A percentile compares a stretch with the other conserved stretches of the same genome.
Evolutionary conservation across 2,329 filamentous ascomycete species (phyloP).

Genomic region (Stemphylium beticola): DNA sequence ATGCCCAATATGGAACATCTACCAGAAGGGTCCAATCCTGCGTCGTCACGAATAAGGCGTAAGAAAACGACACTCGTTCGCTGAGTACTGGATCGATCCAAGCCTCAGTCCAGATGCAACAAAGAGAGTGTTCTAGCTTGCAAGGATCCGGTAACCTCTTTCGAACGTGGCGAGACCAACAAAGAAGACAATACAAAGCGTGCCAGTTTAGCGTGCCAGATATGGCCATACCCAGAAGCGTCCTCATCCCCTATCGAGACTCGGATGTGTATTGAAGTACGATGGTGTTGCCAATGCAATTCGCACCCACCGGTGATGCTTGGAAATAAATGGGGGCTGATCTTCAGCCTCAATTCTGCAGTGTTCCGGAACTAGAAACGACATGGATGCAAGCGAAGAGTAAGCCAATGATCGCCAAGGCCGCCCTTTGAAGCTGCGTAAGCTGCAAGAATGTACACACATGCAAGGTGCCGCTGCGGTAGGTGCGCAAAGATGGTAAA

Average conservation of each 20-base stretch:
- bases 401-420: not conserved
- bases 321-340: not conserved
- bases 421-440: not conserved
- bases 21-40: constrained; percentile 1
- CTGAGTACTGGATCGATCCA: not conserved
- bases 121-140: constrained; percentile 4
- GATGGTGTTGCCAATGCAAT: not conserved
- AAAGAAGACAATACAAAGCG: constrained; percentile 11
- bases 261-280: no score
- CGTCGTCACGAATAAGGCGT: constrained; percentile 14
- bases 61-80: constrained; percentile 10
- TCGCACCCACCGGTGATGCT: not conserved
- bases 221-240: not conserved
- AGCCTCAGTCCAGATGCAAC: constrained; percentile 7
- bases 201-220: not conserved
- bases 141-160: not conserved
- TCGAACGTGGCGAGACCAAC: not conserved
- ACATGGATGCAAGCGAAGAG: not conserved
- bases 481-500: not conserved
- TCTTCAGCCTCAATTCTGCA: not conserved
- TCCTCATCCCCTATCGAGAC: not conserved
- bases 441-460: not conserved
- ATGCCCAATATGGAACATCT: constrained; percentile 9
- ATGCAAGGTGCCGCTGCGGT: not conserved
- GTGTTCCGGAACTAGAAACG: not conserved